Base-by-base conservation (phyloP, 192 early-diverging fungal species). In the Lunasporangiospora selenospora region DNA sequence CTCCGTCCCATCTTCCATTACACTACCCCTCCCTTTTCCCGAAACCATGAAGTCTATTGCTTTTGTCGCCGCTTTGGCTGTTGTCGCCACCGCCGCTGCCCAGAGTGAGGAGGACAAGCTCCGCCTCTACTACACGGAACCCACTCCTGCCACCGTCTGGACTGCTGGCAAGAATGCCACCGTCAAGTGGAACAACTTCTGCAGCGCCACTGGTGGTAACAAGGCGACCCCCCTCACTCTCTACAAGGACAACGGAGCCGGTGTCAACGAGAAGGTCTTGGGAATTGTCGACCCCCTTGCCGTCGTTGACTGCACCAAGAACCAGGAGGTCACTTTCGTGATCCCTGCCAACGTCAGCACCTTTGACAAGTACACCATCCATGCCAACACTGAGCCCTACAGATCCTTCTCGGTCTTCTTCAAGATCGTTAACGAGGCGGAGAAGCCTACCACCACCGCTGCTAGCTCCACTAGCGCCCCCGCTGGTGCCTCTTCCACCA, bases 271-370 rank as follows among this genome's bases (percentile, higher is more conserved):
- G 38, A 58, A 71, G 59, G 23, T 57, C 33, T 53, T 32, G n/a
- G n/a, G n/a, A n/a, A n/a, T n/a, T n/a, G 67, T 71, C 41, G 59
- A 58, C 31, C 15, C 15, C 59, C 33, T 71, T 11, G 16, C 0
- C 16, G 9, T 33, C 53, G 62, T 71, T 38, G 57, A 71, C 67
- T 71, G 67, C 59, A 23, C 58, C 23, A 71, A 54, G 46, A 21
- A 18, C 67, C 49, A 71, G 53, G 9, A 44, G 0, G 67, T 59
- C 19, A 56, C n/a, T 18, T 58, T 71, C 32, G 31, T 10, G 18
- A 34, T 71, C 18, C 67, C 67, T 13, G 67, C 59, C 48, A 62
- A 56, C 67, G 47, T 71, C 58, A 71, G 53, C 52, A 62, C 58
- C 39, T 54, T 43, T 33, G 26, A 71, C 46, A 44, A 36, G 29